A percentile compares a stretch with the other conserved stretches of the same genome.
Conservation (phyloP, 1,284 basidiomycete genomes). For the Austroboletus rostrupii region DNA sequence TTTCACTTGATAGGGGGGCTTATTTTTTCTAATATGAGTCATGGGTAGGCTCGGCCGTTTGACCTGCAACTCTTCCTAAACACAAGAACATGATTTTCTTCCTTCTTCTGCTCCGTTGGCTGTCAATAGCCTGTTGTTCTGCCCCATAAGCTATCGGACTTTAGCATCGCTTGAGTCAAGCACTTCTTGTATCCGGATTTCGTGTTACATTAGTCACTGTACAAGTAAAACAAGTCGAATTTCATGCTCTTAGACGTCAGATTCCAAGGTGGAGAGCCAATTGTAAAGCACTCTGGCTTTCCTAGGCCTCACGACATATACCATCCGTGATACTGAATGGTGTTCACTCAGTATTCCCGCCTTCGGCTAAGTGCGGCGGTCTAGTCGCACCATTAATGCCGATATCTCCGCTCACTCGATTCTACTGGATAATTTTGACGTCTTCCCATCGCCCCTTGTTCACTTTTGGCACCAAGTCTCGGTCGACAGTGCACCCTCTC, state of each 20-base stretch:
- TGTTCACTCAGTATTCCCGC: too few relatives aligned
- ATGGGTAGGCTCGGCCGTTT: conserved; percentile 38
- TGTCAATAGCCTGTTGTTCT: conserved; percentile 5
- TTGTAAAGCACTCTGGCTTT: too few relatives aligned
- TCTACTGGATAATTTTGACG: conserved; percentile 45
- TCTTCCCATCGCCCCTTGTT: conserved; percentile 64
- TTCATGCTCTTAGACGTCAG: too few relatives aligned
- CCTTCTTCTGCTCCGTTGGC: neutral
- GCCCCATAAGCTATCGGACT: conserved; percentile 6
- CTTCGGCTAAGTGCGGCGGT: too few relatives aligned
- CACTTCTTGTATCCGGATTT: conserved; percentile 16
- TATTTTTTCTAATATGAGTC: neutral
- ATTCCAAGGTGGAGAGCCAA: too few relatives aligned
- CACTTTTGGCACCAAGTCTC: conserved; percentile 39
- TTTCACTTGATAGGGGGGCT: neutral
- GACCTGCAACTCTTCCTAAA: conserved; percentile 50
- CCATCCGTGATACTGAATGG: too few relatives aligned
- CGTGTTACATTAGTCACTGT: conserved; percentile 23
- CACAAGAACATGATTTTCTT: conserved; percentile 32
- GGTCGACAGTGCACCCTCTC: conserved; percentile 45
- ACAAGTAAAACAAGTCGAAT: conserved; percentile 4
- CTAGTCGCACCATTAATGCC: too few relatives aligned
- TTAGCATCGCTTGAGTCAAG: conserved; percentile 17
- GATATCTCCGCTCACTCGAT: neutral
- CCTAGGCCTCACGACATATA: too few relatives aligned